phyloP scores from a whole-genome alignment of 2,329 filamentous ascomycete species.

The Penicillium sp. region DNA sequence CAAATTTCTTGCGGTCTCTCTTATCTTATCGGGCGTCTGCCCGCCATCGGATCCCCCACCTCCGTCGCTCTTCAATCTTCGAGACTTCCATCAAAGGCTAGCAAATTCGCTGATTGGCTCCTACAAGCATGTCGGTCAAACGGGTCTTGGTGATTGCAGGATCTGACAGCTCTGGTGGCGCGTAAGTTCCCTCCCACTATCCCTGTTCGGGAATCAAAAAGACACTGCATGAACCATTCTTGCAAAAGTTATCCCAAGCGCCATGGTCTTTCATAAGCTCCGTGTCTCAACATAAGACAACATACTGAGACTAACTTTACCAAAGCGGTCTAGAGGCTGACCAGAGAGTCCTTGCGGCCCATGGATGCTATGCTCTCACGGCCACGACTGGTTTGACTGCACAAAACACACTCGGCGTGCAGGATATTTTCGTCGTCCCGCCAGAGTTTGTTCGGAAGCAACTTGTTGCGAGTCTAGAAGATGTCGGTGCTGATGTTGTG shows the following conservation, averaged over 20 bases:
- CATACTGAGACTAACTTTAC: conserved; percentile 10
- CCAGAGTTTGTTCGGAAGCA: conserved; percentile 76
- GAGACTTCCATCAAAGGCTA: conserved; percentile 1
- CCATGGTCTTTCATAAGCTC: not conserved
- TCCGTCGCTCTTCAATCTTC: conserved; percentile 7
- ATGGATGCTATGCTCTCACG: conserved; percentile 94
- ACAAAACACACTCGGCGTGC: conserved; percentile 84
- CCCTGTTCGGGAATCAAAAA: conserved; percentile 4
- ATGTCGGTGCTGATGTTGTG: conserved; percentile 83
- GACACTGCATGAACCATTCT: conserved; percentile 4
- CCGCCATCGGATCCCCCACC: conserved; percentile 10
- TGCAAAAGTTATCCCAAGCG: no score
- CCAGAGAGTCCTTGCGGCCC: conserved; percentile 87
- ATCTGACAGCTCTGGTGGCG: conserved; percentile 87
- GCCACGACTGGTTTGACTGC: conserved; percentile 94
- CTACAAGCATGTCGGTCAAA: conserved; percentile 37
- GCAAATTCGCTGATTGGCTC: conserved; percentile 12
- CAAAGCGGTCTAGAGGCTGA: conserved; percentile 87
- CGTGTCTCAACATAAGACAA: not conserved
- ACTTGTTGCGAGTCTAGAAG: conserved; percentile 77
- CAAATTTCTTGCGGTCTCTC: no score
- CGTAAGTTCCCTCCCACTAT: conserved; percentile 54
- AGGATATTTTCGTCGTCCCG: conserved; percentile 75
- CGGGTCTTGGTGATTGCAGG: conserved; percentile 79
- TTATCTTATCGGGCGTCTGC: conserved; percentile 18